phyloP scores from a whole-genome alignment of 192 early-diverging fungal genomes.

The Coemansia reversa region DNA sequence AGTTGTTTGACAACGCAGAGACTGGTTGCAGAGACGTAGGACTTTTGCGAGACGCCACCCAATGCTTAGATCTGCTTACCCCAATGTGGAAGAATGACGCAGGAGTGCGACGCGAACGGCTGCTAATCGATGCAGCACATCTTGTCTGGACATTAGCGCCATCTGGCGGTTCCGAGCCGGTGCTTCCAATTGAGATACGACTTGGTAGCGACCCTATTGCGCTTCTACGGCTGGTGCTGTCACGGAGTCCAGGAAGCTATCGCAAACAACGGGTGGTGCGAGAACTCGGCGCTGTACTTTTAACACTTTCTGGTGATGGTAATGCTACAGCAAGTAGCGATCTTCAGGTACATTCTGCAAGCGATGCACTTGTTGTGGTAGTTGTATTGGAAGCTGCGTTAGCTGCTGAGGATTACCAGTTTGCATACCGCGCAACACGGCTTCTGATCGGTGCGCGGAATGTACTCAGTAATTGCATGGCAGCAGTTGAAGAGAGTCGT shows the following conservation, averaged over 20 bases:
- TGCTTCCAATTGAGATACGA: conserved; percentile 39
- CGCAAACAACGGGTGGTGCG: conserved; percentile 22
- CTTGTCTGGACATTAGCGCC: conserved; percentile 18
- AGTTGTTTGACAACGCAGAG: conserved; percentile 47
- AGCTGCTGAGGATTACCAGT: conserved; percentile 3
- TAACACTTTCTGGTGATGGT: neutral
- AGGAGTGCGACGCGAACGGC: conserved; percentile 17
- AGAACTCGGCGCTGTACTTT: conserved; percentile 17
- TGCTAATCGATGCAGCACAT: conserved; percentile 32
- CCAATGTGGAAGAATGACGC: neutral
- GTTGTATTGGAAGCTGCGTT: conserved; percentile 27
- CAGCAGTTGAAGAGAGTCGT: conserved; percentile 10
- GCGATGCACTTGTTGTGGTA: conserved; percentile 24
- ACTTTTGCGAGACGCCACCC: conserved; percentile 16
- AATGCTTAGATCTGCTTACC: conserved; percentile 24
- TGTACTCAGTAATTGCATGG: conserved; percentile 9
- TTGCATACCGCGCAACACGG: conserved; percentile 22
- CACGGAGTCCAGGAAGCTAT: conserved; percentile 20
- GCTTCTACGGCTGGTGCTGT: conserved; percentile 19
- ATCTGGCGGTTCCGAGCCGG: neutral
- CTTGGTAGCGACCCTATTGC: conserved; percentile 20
- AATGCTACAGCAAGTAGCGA: conserved; percentile 7
- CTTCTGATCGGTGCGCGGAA: conserved; percentile 23
- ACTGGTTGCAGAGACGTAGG: conserved; percentile 20
- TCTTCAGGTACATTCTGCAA: conserved; percentile 13